Conservation (phyloP, 768 basidiomycete genomes). For the Megacollybia marginata region DNA sequence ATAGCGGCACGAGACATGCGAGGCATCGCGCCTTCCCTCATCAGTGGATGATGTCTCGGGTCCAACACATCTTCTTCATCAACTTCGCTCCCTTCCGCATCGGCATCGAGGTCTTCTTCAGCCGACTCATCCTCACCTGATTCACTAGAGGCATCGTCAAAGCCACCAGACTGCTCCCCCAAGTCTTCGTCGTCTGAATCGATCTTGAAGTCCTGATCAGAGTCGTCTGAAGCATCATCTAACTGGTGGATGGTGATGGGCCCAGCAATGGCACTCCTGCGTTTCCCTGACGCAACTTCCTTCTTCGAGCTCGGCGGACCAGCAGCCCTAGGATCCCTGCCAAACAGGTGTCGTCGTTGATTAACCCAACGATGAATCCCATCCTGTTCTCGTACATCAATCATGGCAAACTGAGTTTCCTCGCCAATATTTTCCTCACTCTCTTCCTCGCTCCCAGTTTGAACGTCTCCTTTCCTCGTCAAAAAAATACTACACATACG, state of each 20-base stretch:
- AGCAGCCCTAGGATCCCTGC: slow-evolving; percentile 11
- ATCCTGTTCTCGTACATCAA: slow-evolving; percentile 64
- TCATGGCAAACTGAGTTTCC: slow-evolving; percentile 65
- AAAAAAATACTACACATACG: slow-evolving; percentile 60
- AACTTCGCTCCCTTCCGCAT: slow-evolving; percentile 22
- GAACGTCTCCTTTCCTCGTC: slow-evolving; percentile 25
- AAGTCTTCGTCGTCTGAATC: slow-evolving; percentile 18
- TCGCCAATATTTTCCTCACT: slow-evolving; percentile 37
- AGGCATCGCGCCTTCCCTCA: slow-evolving; percentile 62
- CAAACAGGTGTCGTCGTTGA: slow-evolving; percentile 49
- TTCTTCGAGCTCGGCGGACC: slow-evolving; percentile 11
- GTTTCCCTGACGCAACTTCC: slow-evolving; percentile 11
- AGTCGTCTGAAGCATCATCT: slow-evolving; percentile 20
- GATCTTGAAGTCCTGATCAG: slow-evolving; percentile 17
- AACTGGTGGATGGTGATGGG: slow-evolving; percentile 24
- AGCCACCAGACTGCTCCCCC: slow-evolving; percentile 12
- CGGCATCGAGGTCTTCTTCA: slow-evolving; percentile 25
- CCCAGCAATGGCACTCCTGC: slow-evolving; percentile 7
- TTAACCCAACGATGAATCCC: slow-evolving; percentile 63
- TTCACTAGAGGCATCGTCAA: slow-evolving; percentile 39
- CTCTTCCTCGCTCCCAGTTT: slow-evolving; percentile 25
- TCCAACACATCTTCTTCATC: slow-evolving; percentile 41
- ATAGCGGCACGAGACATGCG: slow-evolving; percentile 60
- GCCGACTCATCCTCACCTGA: slow-evolving; percentile 35
- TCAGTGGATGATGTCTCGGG: slow-evolving; percentile 51